A percentile compares a stretch with the other conserved stretches of the same genome.
phyloP scores from a whole-genome alignment of 306 rosid species.

The Clitoria ternatea region DNA sequence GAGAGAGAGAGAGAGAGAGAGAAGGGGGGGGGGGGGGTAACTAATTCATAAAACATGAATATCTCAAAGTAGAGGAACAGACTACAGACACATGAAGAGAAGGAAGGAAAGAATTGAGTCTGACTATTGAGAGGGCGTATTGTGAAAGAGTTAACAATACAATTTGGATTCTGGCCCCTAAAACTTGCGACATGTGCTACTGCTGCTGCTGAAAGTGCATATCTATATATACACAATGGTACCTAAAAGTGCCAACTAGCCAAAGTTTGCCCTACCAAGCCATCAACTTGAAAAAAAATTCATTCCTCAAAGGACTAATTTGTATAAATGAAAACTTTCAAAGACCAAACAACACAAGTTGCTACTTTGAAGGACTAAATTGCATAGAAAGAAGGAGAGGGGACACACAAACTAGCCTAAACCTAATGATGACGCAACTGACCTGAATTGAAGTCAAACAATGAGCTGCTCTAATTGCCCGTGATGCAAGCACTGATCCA shows the following conservation, averaged over 20 bases:
- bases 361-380: background rate
- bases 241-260: background rate
- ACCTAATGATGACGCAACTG: constrained; percentile 24
- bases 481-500: constrained; percentile 82
- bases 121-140: background rate
- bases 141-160: background rate
- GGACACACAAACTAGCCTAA: background rate
- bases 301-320: background rate
- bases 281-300: background rate
- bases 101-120: background rate
- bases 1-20: background rate
- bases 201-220: background rate
- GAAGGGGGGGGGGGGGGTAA: background rate
- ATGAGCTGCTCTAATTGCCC: constrained; percentile 96
- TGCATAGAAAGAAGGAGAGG: background rate
- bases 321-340: background rate
- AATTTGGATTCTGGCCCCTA: background rate
- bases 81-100: background rate
- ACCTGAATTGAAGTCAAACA: constrained; percentile 98
- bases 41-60: background rate
- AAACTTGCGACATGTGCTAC: background rate
- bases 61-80: background rate
- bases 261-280: background rate
- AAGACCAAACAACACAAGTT: background rate
- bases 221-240: background rate